A percentile compares a stretch with the other conserved stretches of the same genome.
Evolutionary conservation across 495 filamentous ascomycete species (phyloP).

Genomic region (Pyronema domesticum): DNA sequence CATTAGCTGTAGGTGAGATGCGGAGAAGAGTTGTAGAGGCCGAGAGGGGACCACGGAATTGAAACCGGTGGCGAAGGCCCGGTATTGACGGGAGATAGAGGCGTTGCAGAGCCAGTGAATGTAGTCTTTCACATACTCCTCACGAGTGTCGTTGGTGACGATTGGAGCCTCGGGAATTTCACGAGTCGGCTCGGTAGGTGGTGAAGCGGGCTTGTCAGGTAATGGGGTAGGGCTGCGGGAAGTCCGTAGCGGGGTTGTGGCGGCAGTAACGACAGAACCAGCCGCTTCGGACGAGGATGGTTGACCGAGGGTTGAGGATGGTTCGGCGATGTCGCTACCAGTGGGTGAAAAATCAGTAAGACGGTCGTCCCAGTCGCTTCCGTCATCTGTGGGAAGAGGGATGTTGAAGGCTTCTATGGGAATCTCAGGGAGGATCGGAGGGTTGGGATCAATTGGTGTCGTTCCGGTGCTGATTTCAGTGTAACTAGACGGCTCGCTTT

Average conservation of each 20-base stretch:
- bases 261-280: no score
- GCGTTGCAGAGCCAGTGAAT: constrained; percentile 66
- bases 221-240: no score
- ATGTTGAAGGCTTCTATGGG: neutral
- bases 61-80: constrained; percentile 72
- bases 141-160: constrained; percentile 61
- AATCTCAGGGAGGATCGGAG: neutral
- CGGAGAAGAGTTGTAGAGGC: constrained; percentile 48
- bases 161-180: constrained; percentile 31
- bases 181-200: no score
- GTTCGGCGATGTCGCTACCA: neutral
- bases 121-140: constrained; percentile 71
- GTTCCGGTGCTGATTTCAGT: neutral
- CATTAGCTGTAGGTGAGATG: constrained; percentile 50
- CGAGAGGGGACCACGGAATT: constrained; percentile 51
- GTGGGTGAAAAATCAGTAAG: neutral
- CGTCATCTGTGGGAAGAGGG: neutral
- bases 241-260: no score
- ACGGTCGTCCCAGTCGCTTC: neutral
- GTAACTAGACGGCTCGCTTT: neutral
- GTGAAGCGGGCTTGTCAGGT: no score
- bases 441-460: neutral
- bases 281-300: no score
- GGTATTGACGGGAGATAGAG: constrained; percentile 57
- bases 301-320: no score